Evolutionary conservation across 1,284 basidiomycete genomes (phyloP).

Genomic region (Malassezia furfur): DNA sequence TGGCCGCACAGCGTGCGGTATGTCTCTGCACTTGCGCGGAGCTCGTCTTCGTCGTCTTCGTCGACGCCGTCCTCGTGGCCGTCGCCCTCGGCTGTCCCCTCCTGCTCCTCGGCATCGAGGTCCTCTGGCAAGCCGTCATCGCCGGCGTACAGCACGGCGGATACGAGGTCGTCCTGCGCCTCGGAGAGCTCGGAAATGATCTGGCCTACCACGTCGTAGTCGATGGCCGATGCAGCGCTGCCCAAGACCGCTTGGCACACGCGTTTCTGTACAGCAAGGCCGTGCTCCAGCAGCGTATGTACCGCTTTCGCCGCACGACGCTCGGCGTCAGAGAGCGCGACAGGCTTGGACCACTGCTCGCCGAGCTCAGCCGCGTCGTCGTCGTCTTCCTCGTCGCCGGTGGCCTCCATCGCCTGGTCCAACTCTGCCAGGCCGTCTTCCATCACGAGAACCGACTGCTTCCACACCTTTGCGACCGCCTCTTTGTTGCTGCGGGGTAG

Average conservation of each 20-base stretch:
- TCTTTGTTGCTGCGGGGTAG: constrained; percentile 30
- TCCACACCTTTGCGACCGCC: constrained; percentile 26
- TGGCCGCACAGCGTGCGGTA: not conserved
- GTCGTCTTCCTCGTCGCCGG: constrained; percentile 13
- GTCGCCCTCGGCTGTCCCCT: not conserved
- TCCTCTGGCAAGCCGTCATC: not conserved
- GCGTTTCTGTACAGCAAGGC: not conserved
- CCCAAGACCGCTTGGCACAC: not conserved
- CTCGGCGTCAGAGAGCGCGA: constrained; percentile 1
- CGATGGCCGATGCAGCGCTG: not conserved
- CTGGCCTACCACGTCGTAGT: constrained; percentile 26
- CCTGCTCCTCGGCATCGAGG: not conserved
- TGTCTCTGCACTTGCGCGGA: not conserved
- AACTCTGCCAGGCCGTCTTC: constrained; percentile 30
- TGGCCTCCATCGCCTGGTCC: constrained; percentile 20
- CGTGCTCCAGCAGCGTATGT: not conserved
- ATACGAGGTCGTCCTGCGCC: constrained; percentile 32
- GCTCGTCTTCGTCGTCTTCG: not conserved
- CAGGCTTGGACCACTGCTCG: not conserved
- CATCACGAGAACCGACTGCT: constrained; percentile 26
- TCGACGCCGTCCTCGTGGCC: not conserved
- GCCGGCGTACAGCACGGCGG: constrained; percentile 22
- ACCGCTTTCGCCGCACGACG: not conserved
- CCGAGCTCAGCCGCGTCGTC: constrained; percentile 17
- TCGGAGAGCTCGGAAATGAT: constrained; percentile 25